Percentiles rank a stretch among this genome's conserved stretches.
phyloP scores from a whole-genome alignment of 2,329 filamentous ascomycete genomes.

The Nectriaceae sp. region DNA sequence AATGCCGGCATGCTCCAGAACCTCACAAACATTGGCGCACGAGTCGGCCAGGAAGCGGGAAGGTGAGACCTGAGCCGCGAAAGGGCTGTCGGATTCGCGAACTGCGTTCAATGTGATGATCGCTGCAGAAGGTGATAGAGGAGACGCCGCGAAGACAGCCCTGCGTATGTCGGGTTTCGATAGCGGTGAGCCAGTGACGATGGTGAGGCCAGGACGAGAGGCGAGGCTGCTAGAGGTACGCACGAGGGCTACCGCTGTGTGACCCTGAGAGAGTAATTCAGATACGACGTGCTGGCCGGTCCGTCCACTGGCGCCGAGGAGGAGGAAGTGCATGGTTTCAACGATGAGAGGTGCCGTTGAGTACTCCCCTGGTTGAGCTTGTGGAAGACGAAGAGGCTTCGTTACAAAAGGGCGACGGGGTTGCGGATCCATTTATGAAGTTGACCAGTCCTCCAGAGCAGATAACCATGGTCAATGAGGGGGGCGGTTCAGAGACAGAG shows the following conservation, averaged over 20 bases:
- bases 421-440: conserved; percentile 8
- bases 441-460: too few species aligned
- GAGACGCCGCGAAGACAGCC: conserved; percentile 23
- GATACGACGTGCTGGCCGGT: conserved; percentile 44
- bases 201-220: conserved; percentile 29
- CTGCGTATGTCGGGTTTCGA: conserved; percentile 34
- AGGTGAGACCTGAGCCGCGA: conserved; percentile 40
- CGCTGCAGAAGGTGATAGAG: conserved; percentile 29
- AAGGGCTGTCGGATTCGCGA: conserved; percentile 42
- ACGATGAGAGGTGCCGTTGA: conserved; percentile 4
- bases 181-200: conserved; percentile 37
- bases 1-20: conserved; percentile 33
- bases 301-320: conserved; percentile 46
- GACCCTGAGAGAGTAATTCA: conserved; percentile 38
- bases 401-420: background rate
- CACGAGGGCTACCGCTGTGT: conserved; percentile 41
- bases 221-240: conserved; percentile 27
- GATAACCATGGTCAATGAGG: background rate
- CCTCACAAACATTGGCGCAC: conserved; percentile 35
- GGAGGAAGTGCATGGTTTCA: conserved; percentile 40
- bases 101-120: conserved; percentile 43
- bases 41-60: conserved; percentile 41
- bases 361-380: conserved; percentile 2
- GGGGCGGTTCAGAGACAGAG: background rate
- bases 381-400: background rate